phyloP scores from a whole-genome alignment of 345 rosid species.

The Eucalyptus pauciflora region DNA sequence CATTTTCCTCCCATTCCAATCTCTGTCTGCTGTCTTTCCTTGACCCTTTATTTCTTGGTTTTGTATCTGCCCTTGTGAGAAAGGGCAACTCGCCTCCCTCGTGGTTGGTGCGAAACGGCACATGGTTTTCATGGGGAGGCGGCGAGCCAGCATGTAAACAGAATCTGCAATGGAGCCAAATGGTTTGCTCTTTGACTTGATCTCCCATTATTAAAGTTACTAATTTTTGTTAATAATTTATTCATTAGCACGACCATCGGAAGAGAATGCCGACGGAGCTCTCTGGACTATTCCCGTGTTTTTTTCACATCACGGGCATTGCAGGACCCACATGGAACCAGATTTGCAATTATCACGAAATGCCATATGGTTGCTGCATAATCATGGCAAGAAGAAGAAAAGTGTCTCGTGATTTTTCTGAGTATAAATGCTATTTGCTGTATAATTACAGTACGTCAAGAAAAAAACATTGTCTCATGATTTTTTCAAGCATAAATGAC shows the following conservation, averaged over 20 bases:
- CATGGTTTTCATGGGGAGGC: neutral
- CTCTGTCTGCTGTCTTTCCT: neutral
- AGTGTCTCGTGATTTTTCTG: neutral
- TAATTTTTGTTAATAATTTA: neutral
- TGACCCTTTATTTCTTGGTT: neutral
- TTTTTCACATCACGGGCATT: neutral
- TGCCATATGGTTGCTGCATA: neutral
- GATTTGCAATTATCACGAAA: neutral
- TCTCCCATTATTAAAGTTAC: neutral
- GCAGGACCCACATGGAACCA: neutral
- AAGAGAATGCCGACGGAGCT: neutral
- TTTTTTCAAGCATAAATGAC: too few relatives aligned
- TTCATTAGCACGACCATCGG: neutral
- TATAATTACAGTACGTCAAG: neutral
- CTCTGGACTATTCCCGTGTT: neutral
- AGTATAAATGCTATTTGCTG: neutral
- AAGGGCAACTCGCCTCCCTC: neutral
- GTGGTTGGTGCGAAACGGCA: neutral
- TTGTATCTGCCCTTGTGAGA: neutral
- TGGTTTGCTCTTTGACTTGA: neutral
- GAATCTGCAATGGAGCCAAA: too few relatives aligned
- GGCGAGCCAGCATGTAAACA: neutral
- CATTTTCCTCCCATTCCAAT: neutral
- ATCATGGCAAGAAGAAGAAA: too few relatives aligned
- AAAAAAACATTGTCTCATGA: neutral